These are phyloP conservation scores for Chlorella sp. DNA, from an alignment of 139 green algal genomes.

Conservation along the genomic window DNA sequence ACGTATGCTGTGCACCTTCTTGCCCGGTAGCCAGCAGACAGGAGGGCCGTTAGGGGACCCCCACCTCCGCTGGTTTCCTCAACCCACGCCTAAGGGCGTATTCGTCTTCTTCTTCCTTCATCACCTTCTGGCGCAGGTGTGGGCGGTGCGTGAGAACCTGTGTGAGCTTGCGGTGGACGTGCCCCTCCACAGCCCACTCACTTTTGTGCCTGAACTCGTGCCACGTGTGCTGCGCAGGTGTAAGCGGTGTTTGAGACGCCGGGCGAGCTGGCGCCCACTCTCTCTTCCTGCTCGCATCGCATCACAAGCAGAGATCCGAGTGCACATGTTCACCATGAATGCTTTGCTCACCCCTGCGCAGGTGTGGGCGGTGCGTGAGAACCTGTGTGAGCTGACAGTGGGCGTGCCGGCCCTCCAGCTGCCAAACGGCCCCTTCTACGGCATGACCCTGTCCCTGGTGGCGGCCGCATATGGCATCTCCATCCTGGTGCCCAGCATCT, in stretches of 20 bases:
- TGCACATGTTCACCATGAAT: no score
- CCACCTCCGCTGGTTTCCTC: no score
- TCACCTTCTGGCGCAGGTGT: constrained; percentile 18
- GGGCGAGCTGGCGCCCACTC: constrained; percentile 1
- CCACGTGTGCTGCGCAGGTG: constrained; percentile 20
- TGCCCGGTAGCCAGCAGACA: no score
- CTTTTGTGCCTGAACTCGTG: no score
- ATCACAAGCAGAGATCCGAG: no score
- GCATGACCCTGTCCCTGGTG: constrained; percentile 26
- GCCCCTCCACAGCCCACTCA: neutral
- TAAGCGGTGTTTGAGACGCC: constrained; percentile 39
- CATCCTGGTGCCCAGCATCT: constrained; percentile 46
- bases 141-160: constrained; percentile 40
- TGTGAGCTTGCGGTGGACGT: constrained; percentile 13
- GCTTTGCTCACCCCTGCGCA: neutral
- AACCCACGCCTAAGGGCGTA: no score
- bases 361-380: constrained; percentile 45
- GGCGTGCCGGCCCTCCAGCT: neutral
- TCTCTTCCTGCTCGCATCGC: neutral
- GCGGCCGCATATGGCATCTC: constrained; percentile 24
- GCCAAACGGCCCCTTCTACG: neutral
- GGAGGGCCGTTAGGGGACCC: no score
- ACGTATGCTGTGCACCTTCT: neutral
- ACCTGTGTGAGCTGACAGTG: constrained; percentile 27
- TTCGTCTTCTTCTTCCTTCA: no score